Percentiles rank a stretch among this genome's conserved stretches.
phyloP scores from a whole-genome alignment of 805 yeast species.

The Nakazawaea anatomiae region DNA sequence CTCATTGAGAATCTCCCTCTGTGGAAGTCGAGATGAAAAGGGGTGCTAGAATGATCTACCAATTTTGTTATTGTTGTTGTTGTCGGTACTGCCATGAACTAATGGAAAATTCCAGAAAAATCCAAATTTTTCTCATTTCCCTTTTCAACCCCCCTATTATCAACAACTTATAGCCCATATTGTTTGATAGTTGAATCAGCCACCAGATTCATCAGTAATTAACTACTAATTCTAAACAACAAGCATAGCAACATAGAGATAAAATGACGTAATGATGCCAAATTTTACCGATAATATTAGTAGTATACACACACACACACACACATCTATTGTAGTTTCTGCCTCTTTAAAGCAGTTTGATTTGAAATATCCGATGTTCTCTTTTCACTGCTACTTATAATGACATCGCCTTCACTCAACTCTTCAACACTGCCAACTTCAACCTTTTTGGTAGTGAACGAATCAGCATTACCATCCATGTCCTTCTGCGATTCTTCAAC shows the following conservation, averaged over 20 bases:
- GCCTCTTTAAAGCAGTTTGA: background rate
- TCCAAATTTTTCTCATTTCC: too few relatives aligned
- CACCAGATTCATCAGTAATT: too few relatives aligned
- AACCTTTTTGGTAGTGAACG: background rate
- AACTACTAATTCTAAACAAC: too few relatives aligned
- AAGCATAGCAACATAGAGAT: too few relatives aligned
- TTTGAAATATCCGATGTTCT: background rate
- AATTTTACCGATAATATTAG: too few relatives aligned
- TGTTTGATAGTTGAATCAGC: too few relatives aligned
- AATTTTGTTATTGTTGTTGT: too few relatives aligned
- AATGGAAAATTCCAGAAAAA: too few relatives aligned
- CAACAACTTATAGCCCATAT: too few relatives aligned
- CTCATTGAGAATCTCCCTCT: conserved; percentile 1
- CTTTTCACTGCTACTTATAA: background rate
- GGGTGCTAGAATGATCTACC: too few relatives aligned
- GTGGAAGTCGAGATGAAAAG: background rate
- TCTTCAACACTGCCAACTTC: background rate
- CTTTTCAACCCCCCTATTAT: too few relatives aligned
- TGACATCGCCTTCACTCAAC: background rate
- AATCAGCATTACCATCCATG: background rate
- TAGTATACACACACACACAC: background rate
- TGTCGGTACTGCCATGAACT: too few relatives aligned
- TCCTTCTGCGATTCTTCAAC: background rate
- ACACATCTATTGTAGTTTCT: background rate
- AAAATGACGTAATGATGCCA: background rate